Base-by-base conservation (phyloP, 2,329 filamentous ascomycete genomes). In the Tolypocladium ovalisporum region DNA sequence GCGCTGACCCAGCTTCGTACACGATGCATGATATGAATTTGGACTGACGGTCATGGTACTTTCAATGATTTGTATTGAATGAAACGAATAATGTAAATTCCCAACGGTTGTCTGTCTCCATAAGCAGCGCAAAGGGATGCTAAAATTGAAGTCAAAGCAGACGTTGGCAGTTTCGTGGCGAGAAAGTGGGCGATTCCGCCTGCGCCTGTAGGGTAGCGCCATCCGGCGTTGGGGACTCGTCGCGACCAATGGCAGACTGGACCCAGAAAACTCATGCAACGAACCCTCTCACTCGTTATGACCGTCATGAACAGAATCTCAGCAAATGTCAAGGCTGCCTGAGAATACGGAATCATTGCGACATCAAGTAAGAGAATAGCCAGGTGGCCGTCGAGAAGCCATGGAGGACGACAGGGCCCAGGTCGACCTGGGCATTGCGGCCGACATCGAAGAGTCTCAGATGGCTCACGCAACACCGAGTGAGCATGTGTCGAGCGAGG, bases 401-500 rank as follows among this genome's bases (percentile, higher is more conserved):
- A 93, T 93, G 89, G 89, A 93, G 69, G 84, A 89, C 64, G 89
- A 93, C 68, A 77, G 89, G 63, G 83, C 81, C 36, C 77, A 84
- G 60, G 81, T 85, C 36, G 87, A 91, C 66, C 73, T 93, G 34
- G 88, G 88, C 58, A 79, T 88, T 47, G 85, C 84, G 15, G 79
- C 82, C 55, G 83, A 88, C 62, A 83, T 87, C 44, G 85, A 86
- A 61, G 79, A 75, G 59, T 65, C 70, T 19, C 72, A 75, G 58
- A 62, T 70, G 59, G 68, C 72, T 47, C 66, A 75, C 70, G 63
- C 63, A 58, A 42, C 54, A 5, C 8, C 6, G 27, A 22, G 19
- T 35, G 47, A 52, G 47, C 47, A n/a, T 15, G 29, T 52, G 44
- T 35, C 52, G 22, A 42, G 22, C 40, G 54, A 54, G 4, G 55